Percentiles rank a stretch among this genome's conserved stretches.
phyloP scores from a whole-genome alignment of 2,329 filamentous ascomycete genomes.

The Aureobasidium subglaciale region DNA sequence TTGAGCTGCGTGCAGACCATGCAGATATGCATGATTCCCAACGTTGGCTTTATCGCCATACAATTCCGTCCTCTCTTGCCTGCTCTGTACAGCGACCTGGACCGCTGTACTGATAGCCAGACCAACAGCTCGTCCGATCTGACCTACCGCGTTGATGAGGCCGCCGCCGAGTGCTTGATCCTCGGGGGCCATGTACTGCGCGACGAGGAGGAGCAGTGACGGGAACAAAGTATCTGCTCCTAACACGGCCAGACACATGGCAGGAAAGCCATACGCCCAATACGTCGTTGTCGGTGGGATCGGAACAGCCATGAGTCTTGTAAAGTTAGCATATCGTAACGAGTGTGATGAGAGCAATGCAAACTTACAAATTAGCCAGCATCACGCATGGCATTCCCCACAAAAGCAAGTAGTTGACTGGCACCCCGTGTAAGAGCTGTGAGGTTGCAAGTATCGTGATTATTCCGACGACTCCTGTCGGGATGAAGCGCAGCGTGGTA shows the following conservation, averaged over 20 bases:
- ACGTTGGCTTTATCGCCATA: background rate
- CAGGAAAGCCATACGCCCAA: constrained; percentile 60
- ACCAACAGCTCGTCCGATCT: constrained; percentile 59
- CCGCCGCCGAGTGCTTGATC: constrained; percentile 64
- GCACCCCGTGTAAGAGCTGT: constrained; percentile 50
- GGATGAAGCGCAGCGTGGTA: constrained; percentile 62
- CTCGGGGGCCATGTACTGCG: constrained; percentile 52
- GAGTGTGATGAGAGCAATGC: background rate
- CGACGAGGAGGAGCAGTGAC: constrained; percentile 58
- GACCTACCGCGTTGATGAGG: constrained; percentile 59
- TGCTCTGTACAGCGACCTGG: constrained; percentile 50
- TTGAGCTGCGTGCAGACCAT: constrained; percentile 32
- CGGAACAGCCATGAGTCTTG: constrained; percentile 52
- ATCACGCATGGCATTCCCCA: constrained; percentile 52
- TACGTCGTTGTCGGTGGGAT: constrained; percentile 56
- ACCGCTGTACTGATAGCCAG: constrained; percentile 59
- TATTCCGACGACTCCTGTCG: constrained; percentile 55
- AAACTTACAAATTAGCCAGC: constrained; percentile 41
- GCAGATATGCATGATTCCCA: constrained; percentile 27
- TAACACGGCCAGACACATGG: constrained; percentile 59
- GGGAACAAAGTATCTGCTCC: constrained; percentile 63
- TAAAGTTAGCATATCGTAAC: background rate
- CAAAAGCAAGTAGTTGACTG: constrained; percentile 51
- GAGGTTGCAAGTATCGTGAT: constrained; percentile 52
- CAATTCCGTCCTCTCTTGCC: constrained; percentile 27